These are phyloP conservation scores for Microthyrium microscopicum DNA, from an alignment of 2,329 filamentous ascomycete genomes.

Conservation along the genomic window DNA sequence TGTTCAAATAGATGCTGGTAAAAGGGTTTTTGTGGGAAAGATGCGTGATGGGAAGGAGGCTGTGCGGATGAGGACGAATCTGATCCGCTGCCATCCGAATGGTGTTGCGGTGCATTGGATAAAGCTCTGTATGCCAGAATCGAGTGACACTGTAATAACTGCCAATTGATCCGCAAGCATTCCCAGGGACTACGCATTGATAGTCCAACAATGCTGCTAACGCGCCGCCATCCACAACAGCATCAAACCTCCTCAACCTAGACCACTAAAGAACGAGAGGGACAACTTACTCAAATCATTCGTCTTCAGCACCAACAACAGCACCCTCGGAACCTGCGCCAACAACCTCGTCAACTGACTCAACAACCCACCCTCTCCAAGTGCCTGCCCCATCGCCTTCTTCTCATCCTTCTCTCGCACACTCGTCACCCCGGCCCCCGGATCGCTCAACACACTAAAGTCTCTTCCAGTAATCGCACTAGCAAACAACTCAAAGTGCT, in stretches of 20 bases:
- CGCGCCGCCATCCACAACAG: neutral
- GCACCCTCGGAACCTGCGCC: conserved; percentile 76
- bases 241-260: neutral
- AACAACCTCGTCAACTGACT: conserved; percentile 78
- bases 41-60: neutral
- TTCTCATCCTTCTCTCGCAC: conserved; percentile 50
- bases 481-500: conserved; percentile 88
- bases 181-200: too few species aligned
- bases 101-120: too few species aligned
- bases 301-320: conserved; percentile 89
- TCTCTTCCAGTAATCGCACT: conserved; percentile 92
- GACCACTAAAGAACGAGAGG: conserved; percentile 5
- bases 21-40: neutral
- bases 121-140: too few species aligned
- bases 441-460: conserved; percentile 52
- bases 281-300: conserved; percentile 62
- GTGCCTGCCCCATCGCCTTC: conserved; percentile 63
- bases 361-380: conserved; percentile 77
- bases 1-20: neutral
- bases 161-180: too few species aligned
- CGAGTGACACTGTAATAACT: too few species aligned
- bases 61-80: too few species aligned
- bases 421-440: conserved; percentile 24
- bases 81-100: too few species aligned
- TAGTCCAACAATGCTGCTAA: too few species aligned